Base-by-base conservation (phyloP, 2,329 filamentous ascomycete species). In the Penicillium brevicompactum region DNA sequence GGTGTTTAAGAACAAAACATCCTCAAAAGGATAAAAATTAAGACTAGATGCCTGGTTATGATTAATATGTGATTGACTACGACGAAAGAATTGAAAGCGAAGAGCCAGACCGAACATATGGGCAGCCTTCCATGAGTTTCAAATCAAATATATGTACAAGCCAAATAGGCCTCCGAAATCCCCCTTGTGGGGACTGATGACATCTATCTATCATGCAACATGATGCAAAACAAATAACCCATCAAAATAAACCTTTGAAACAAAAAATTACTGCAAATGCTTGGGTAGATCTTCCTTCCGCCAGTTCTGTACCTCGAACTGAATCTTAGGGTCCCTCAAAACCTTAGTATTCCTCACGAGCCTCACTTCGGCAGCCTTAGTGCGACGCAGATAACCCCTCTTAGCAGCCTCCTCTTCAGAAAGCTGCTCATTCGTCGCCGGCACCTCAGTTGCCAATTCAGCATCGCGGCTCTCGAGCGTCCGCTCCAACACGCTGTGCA, bases 351-450 rank as follows among this genome's bases (percentile, higher is more conserved):
- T 91, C 64, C 91, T 82, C 49, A 95, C 88, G 40, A 97, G 81
- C 70, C 87, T 86, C 62, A 99, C 83, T 78, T 99, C 94, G 7
- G 91, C 88, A n/a, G 92, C 92, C 74, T 92, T 91, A 54, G 89
- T 94, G 70, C 83, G 80, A 50, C 87, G 81, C 60, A 94, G 74
- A 72, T 90, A 86, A 65, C 82, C 75, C 64, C 80, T 84, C 76
- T 83, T 86, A 66, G 80, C 69, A 34, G 76, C 77, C 51, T 76
- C 76, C 45, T 74, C 48, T 76, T 80, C 60, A 72, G 77, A 63
- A 74, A 75, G 59, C 10, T 58, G 61, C 3, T 66, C 64, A 18
- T 67, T 66, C 13, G 62, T 54, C 1, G 56, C 51, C 8, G 62
- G 55, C 3, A 55, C 42, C 32, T 69, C 64, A 42, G 53, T 63